Evolutionary conservation across 2,329 filamentous ascomycete species (phyloP), one percentile per base, ranked within the genome.

Genomic region (Orbilia blumenaviensis): DNA sequence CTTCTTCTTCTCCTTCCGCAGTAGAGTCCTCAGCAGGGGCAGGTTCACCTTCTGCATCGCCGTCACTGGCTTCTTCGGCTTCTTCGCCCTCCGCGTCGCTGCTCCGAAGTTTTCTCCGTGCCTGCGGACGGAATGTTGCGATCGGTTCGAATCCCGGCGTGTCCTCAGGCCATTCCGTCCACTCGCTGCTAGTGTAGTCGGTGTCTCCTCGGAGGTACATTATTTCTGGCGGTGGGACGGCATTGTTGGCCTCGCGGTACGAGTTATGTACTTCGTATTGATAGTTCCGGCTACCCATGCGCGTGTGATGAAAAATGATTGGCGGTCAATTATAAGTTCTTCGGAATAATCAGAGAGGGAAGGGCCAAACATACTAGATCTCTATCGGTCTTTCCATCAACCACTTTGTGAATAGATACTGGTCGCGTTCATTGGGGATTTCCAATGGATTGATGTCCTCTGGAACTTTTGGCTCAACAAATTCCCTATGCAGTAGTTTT

Each of bases 351-450:
- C 12, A 18, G 44, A 3, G 23, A 29, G 16, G 25, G 27, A 21
- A 16, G 25, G 18, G 10, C 21, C 18, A 10, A 44, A 66, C 72
- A 23, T 69, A 76, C 72, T 76, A 69, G 1, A 76, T 61, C 14
- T 46, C 16, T 8, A 69, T 38, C 14, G 72, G 72, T n/a, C 50
- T 58, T 12, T 76, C 72, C 54, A 56, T 69, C 50, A 76, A 46
- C 72, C 72, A 76, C 18, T 76, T 76, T n/a, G 64, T 76, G 48
- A 76, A 76, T 3, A 76, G 58, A 10, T 76, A 76, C 27, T 61
- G 58, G 34, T 76, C 72, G 1, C 72, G 72, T 16, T 76, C 64
- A 42, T 76, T 76, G 14, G 72, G 72, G 9, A 76, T 69, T 9
- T 34, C 42, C n/a, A 76, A 21, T 6, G 58, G 64, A 34, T 76